Percentiles rank a stretch among this genome's conserved stretches.
Conservation (phyloP, 495 filamentous ascomycete genomes). For the Echria macrotheca region DNA sequence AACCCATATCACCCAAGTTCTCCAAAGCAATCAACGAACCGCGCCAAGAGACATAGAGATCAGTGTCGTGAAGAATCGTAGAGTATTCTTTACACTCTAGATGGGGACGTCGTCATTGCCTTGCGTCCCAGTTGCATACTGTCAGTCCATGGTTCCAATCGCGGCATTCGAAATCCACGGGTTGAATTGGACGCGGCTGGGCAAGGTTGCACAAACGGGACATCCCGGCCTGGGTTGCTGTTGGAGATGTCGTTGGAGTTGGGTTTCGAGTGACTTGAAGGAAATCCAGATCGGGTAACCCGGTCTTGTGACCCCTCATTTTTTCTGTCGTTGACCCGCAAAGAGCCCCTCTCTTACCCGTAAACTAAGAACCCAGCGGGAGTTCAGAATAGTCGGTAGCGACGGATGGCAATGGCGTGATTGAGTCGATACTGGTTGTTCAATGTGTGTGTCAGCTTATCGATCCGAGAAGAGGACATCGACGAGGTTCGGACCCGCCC, state of each 20-base stretch:
- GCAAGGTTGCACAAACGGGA: neutral
- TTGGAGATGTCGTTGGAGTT: neutral
- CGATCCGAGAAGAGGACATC: neutral
- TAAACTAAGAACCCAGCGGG: neutral
- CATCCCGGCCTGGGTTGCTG: neutral
- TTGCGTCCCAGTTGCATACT: too few relatives aligned
- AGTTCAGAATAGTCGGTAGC: neutral
- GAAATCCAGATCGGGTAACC: neutral
- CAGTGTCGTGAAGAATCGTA: neutral
- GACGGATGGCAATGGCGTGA: neutral
- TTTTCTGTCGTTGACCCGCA: neutral
- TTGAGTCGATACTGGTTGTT: neutral
- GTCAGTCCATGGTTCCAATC: too few relatives aligned
- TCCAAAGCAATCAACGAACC: too few relatives aligned
- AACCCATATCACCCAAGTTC: too few relatives aligned
- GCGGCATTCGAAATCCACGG: neutral
- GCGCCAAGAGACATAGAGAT: too few relatives aligned
- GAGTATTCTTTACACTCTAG: neutral
- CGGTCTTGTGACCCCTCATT: neutral
- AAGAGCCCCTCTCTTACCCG: neutral
- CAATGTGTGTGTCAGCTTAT: too few relatives aligned
- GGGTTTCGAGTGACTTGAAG: neutral
- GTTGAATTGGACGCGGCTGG: neutral
- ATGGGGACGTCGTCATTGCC: neutral
- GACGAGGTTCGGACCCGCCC: neutral